Conservation (phyloP, 208 protist genomes). For the Wallacemonas sp. region DNA sequence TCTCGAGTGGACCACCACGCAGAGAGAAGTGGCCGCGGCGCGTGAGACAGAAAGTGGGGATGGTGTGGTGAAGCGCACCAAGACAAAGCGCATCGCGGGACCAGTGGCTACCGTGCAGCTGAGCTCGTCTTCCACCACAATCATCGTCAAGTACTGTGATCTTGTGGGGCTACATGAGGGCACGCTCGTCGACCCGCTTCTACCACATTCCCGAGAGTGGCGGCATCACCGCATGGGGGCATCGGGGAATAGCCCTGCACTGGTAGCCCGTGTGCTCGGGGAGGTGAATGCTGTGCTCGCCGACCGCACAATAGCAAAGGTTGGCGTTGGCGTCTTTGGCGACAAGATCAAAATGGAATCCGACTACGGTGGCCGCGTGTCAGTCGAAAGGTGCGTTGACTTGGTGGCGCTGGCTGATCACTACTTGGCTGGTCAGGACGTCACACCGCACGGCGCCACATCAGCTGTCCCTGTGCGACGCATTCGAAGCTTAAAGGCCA, state of each 20-base stretch:
- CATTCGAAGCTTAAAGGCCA: conserved; percentile 42
- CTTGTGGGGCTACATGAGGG: conserved; percentile 26
- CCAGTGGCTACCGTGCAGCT: conserved; percentile 62
- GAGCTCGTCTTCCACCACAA: conserved; percentile 35
- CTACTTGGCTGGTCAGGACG: conserved; percentile 2
- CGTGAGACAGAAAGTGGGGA: background rate
- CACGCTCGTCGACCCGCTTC: conserved; percentile 22
- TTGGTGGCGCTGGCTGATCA: conserved; percentile 33
- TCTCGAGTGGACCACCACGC: conserved; percentile 57
- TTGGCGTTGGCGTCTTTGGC: conserved; percentile 55
- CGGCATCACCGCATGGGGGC: conserved; percentile 31
- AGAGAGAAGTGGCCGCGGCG: background rate
- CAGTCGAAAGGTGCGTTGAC: conserved; percentile 36
- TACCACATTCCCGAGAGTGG: conserved; percentile 26
- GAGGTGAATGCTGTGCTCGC: conserved; percentile 29
- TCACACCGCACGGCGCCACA: background rate
- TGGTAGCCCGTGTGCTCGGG: conserved; percentile 21
- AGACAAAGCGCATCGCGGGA: conserved; percentile 8
- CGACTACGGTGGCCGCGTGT: conserved; percentile 34
- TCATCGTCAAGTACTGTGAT: conserved; percentile 50
- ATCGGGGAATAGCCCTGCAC: conserved; percentile 14
- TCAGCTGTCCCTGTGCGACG: background rate
- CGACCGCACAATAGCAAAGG: conserved; percentile 30
- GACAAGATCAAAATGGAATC: conserved; percentile 51
- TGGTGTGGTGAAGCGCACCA: background rate